Evolutionary conservation across 345 rosid genomes (phyloP).

Genomic region (Fremontodendron californicum): DNA sequence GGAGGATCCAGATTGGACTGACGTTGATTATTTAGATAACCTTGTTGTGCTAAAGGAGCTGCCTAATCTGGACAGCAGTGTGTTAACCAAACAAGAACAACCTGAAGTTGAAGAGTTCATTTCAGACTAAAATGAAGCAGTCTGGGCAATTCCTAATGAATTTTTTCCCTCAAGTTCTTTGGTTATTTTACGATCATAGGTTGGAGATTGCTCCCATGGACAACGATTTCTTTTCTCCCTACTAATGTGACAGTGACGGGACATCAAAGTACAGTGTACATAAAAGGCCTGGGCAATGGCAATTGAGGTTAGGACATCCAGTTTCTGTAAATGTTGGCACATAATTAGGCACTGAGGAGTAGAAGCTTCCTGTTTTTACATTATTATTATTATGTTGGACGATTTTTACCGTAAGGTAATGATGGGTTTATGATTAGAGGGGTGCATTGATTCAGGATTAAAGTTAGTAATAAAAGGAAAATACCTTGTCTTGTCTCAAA

Average conservation of each 20-base stretch:
- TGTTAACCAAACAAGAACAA: conserved; percentile 25
- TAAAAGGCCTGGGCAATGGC: neutral
- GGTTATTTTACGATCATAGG: neutral
- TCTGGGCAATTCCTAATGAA: no score
- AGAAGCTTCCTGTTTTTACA: neutral
- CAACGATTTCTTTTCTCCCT: neutral
- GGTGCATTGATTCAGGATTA: neutral
- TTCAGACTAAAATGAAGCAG: conserved; percentile 29
- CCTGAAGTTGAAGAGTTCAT: conserved; percentile 38
- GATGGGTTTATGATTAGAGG: neutral
- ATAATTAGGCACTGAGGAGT: neutral
- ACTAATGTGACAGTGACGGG: neutral
- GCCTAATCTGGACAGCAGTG: conserved; percentile 7
- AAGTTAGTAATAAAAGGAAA: neutral
- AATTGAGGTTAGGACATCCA: neutral
- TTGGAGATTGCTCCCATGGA: no score
- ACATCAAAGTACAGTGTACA: neutral
- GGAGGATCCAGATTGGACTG: conserved; percentile 44
- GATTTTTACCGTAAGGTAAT: conserved; percentile 19
- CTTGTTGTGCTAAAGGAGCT: conserved; percentile 16
- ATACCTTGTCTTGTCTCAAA: neutral
- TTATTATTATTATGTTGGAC: neutral
- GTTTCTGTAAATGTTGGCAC: conserved; percentile 14
- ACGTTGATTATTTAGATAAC: conserved; percentile 36
- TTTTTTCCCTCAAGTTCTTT: conserved; percentile 6